These are phyloP conservation scores for Bryoglossum gracile DNA, from an alignment of 495 filamentous ascomycete species.

Conservation along the genomic window DNA sequence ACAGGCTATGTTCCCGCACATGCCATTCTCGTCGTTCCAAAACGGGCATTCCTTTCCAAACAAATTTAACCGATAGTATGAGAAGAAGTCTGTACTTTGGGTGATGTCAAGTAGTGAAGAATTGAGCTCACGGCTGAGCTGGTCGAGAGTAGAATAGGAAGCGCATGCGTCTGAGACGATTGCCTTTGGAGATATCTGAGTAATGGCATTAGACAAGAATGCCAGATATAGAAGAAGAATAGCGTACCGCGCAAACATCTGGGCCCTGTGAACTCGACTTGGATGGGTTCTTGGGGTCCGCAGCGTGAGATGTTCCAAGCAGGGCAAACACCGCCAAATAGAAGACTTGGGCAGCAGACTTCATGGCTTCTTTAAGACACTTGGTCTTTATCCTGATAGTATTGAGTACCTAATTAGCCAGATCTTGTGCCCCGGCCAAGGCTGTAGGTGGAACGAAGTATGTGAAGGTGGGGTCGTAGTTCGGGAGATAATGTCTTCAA, in stretches of 20 bases:
- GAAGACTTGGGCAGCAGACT: constrained; percentile 58
- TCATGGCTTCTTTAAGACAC: constrained; percentile 43
- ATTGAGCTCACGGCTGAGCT: constrained; percentile 68
- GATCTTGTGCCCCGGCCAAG: no score
- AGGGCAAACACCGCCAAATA: constrained; percentile 73
- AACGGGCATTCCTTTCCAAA: constrained; percentile 94
- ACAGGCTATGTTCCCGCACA: constrained; percentile 97
- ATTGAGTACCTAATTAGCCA: constrained; percentile 15
- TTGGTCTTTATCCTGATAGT: constrained; percentile 8
- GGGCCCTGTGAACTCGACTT: constrained; percentile 33
- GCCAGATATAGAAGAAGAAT: constrained; percentile 17
- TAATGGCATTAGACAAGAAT: constrained; percentile 21
- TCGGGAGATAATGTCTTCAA: no score
- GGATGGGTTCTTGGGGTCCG: constrained; percentile 30
- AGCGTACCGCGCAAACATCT: constrained; percentile 61
- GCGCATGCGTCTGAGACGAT: constrained; percentile 83
- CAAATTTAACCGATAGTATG: constrained; percentile 94
- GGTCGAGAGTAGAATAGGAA: constrained; percentile 83
- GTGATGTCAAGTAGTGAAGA: constrained; percentile 78
- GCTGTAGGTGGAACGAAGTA: neutral
- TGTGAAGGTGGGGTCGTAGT: constrained; percentile 6
- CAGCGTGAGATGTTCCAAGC: constrained; percentile 43
- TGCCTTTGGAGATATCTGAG: constrained; percentile 45
- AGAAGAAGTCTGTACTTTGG: constrained; percentile 89
- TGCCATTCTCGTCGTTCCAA: constrained; percentile 86